phyloP scores from a whole-genome alignment of 495 filamentous ascomycete species.

The Hyaloscypha bicolor region DNA sequence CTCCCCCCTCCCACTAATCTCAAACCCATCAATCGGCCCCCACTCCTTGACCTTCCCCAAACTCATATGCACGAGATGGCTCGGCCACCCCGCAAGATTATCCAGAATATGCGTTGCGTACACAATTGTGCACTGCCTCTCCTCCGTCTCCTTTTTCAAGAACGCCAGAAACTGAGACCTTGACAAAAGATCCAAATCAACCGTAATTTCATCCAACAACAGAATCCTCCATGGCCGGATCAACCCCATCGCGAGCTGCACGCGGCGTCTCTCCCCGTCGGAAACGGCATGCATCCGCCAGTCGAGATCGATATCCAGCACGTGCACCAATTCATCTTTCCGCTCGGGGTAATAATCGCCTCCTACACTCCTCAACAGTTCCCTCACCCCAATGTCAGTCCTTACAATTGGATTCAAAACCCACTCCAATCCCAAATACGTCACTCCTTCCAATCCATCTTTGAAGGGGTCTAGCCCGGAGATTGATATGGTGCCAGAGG shows the following conservation, averaged over 20 bases:
- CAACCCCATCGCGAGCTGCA: constrained; percentile 95
- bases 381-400: constrained; percentile 88
- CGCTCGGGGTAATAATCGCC: constrained; percentile 80
- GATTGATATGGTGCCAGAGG: constrained; percentile 68
- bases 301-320: constrained; percentile 86
- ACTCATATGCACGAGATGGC: constrained; percentile 93
- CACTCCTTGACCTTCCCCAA: constrained; percentile 82
- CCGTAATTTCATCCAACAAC: constrained; percentile 95
- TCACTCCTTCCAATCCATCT: constrained; percentile 84
- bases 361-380: constrained; percentile 82
- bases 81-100: constrained; percentile 90
- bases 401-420: constrained; percentile 97
- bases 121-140: constrained; percentile 82
- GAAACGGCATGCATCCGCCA: constrained; percentile 96
- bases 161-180: constrained; percentile 85
- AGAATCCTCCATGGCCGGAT: constrained; percentile 91
- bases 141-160: constrained; percentile 83
- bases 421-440: constrained; percentile 97
- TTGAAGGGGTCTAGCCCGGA: constrained; percentile 89
- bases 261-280: constrained; percentile 87
- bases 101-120: constrained; percentile 98
- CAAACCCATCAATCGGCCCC: constrained; percentile 62
- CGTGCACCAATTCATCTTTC: constrained; percentile 80
- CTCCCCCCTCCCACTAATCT: constrained; percentile 35
- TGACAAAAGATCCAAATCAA: constrained; percentile 88